A percentile compares a stretch with the other conserved stretches of the same genome.
Evolutionary conservation across 345 rosid genomes (phyloP).

Genomic region (Adansonia digitata): DNA sequence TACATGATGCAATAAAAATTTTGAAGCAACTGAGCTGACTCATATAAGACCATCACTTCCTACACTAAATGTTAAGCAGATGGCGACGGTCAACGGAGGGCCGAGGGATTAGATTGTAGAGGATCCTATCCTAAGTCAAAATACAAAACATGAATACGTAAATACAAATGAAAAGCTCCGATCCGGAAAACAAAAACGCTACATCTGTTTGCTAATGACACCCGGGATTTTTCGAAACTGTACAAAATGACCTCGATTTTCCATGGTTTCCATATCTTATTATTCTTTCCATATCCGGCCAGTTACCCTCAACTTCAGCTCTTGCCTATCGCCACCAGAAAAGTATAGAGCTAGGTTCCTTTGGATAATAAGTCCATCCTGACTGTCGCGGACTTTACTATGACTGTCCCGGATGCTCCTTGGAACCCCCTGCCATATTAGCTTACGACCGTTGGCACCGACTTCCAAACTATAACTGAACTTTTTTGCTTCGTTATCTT

Average conservation of each 20-base stretch:
- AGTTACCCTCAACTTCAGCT: conserved; percentile 48
- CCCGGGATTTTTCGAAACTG: background rate
- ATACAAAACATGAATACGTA: background rate
- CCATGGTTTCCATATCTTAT: background rate
- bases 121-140: background rate
- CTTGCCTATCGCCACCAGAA: conserved; percentile 36
- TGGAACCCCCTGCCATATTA: conserved; percentile 35
- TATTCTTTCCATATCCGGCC: conserved; percentile 54
- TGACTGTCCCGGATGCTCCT: conserved; percentile 36
- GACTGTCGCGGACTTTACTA: conserved; percentile 34
- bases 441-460: conserved; percentile 32
- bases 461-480: conserved; percentile 39
- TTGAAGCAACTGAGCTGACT: background rate
- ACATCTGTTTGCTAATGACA: background rate
- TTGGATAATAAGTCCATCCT: conserved; percentile 39
- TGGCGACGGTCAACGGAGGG: too few relatives aligned
- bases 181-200: background rate
- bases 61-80: background rate
- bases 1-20: background rate
- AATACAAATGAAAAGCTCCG: background rate
- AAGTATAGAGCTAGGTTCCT: conserved; percentile 40
- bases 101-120: background rate
- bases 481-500: conserved; percentile 36
- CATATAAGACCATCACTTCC: background rate
- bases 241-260: background rate